These are phyloP conservation scores for Phoma herbarum DNA, from an alignment of 2,329 filamentous ascomycete genomes.

Conservation along the genomic window DNA sequence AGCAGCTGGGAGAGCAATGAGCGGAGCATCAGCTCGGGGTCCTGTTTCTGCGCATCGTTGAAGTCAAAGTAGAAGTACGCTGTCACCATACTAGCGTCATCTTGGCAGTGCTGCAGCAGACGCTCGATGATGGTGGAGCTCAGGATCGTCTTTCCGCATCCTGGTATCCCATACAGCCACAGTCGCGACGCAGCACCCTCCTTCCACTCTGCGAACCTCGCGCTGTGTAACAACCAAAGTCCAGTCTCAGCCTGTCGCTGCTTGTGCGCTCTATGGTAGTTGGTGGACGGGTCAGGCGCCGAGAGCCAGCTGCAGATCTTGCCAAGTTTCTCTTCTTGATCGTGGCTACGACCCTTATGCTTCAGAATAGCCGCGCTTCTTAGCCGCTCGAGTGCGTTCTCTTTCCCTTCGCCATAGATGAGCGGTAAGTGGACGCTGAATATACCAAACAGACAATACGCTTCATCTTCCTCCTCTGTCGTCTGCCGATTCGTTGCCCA, in stretches of 20 bases:
- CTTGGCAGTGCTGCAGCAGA: constrained; percentile 28
- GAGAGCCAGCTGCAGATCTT: constrained; percentile 45
- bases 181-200: constrained; percentile 38
- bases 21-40: constrained; percentile 45
- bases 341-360: neutral
- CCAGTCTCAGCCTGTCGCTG: constrained; percentile 47
- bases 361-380: neutral
- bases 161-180: constrained; percentile 54
- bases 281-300: constrained; percentile 48
- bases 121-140: constrained; percentile 51
- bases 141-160: constrained; percentile 56
- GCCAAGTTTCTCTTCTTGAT: constrained; percentile 3
- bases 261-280: constrained; percentile 44
- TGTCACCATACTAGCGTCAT: constrained; percentile 19
- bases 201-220: constrained; percentile 46
- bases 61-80: constrained; percentile 50
- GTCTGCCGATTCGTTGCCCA: constrained; percentile 28
- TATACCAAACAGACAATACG: constrained; percentile 27
- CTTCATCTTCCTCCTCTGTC: constrained; percentile 28
- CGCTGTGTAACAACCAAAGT: constrained; percentile 47
- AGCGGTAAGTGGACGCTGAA: constrained; percentile 23
- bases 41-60: constrained; percentile 50
- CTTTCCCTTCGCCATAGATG: constrained; percentile 37
- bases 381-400: neutral
- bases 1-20: constrained; percentile 52